Evolutionary conservation across 75 land plant species (phyloP), one percentile per base, ranked within the genome.

Genomic region (Selaginella tamariscina): DNA sequence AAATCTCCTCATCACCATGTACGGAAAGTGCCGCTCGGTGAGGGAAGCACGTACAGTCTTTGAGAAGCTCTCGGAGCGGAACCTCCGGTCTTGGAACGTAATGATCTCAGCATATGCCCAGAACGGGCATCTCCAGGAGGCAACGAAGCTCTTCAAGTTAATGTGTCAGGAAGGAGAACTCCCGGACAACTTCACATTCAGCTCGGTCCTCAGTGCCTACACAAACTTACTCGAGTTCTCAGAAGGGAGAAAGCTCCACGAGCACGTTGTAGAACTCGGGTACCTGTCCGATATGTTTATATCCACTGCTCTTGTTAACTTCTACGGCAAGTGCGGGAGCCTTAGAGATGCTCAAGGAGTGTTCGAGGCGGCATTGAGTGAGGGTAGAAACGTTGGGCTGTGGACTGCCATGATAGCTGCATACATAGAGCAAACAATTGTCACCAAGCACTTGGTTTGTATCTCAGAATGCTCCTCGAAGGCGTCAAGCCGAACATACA

Each of bases 51-150:
- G 55, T 22, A 13, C 20, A 54, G 57, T 69, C 31, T 49, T 73
- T 31, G 74, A 73, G 11, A 49, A n/a, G 27, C 30, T 72, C 54
- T 18, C 31, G 20, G 8, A 24, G 9, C 24, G 59, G 27, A 54
- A 70, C 32, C 27, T 24, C 0, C 29, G 69, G 30, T 70, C 54
- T 22, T 79, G 70, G 22, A 82, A 79, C 32, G 81, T 78, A 9
- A 79, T 82, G 84, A 76, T 82, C 32, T 72, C 75, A 15, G 78
- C 66, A 20, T 75, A 65, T 75, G 68, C 73, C 1, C 77, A 68
- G 49, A 75, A 82, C 31, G 56, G 69, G 5, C 72, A 75, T 75
- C 73, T 77, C 26, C 68, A 64, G 21, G 62, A 56, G 2, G 81
- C 81, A 18, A 1, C 78, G n/a, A 1, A 32, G 15, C 33, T 82